Percentiles rank a stretch among this genome's conserved stretches.
These are phyloP conservation scores for Pyracantha coccinea DNA, from an alignment of 331 rosid species.

Conservation along the genomic window DNA sequence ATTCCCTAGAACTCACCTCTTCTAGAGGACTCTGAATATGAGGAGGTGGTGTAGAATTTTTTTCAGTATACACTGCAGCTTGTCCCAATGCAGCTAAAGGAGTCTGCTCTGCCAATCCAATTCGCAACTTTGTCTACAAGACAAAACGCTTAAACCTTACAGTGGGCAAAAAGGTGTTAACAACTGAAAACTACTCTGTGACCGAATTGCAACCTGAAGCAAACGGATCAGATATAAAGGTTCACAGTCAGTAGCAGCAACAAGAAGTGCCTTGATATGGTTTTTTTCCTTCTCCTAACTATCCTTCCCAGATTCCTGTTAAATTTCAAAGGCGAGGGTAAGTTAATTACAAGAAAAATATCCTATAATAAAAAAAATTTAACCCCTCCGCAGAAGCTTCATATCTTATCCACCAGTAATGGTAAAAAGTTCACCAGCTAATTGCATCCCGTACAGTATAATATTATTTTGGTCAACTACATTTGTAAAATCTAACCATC, in stretches of 20 bases:
- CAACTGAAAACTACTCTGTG: conserved; percentile 9
- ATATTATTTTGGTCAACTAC: too few relatives aligned
- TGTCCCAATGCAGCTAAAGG: conserved; percentile 89
- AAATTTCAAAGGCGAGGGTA: conserved; percentile 16
- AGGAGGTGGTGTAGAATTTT: conserved; percentile 58
- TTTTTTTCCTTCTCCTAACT: conserved; percentile 90
- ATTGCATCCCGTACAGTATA: neutral
- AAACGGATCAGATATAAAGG: conserved; percentile 73
- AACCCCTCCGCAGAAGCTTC: conserved; percentile 1
- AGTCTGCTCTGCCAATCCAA: conserved; percentile 84
- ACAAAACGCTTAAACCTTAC: conserved; percentile 3
- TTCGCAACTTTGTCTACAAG: conserved; percentile 67
- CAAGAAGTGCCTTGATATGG: conserved; percentile 82
- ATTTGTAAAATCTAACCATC: too few relatives aligned
- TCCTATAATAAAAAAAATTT: neutral
- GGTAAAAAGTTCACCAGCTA: neutral
- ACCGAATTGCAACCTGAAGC: conserved; percentile 57
- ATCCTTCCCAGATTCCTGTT: conserved; percentile 89
- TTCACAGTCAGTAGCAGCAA: conserved; percentile 88
- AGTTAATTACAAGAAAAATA: conserved; percentile 2
- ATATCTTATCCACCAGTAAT: neutral
- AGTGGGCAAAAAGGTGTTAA: conserved; percentile 8
- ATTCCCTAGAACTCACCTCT: conserved; percentile 42
- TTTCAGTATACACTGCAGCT: conserved; percentile 72
- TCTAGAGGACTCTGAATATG: conserved; percentile 65